Base-by-base conservation (phyloP, 2,329 filamentous ascomycete species). In the Colletotrichum paranaense region DNA sequence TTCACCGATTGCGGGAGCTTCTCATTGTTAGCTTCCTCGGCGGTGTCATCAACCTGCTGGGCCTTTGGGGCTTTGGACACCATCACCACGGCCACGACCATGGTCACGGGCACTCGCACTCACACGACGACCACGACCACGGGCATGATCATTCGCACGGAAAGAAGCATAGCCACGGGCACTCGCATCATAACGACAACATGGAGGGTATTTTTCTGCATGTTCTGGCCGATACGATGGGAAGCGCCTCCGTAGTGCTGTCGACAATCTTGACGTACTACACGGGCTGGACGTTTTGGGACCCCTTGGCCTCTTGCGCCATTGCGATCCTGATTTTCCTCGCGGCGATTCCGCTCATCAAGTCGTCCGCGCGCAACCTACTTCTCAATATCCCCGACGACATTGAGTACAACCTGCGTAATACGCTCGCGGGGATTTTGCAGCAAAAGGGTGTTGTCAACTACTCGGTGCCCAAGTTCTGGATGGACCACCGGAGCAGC, bases 121-220 rank as follows among this genome's bases (percentile, higher is more conserved):
- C 80, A 8, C 78, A 81, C 53, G 80, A 79, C 63, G 74, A 72
- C 2, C 85, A 89, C 75, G 78, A 79, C 3, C 85, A 89, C 74
- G 80, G 79, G n/a, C 81, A 86, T 56, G 80, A 80, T 26, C 81
- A 86, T 62, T 77, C 76, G 1, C 85, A 88, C 72, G 78, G 80
- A 11, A 83, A 86, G 75, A 79, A 78, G 11, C 84, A 88, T 75
- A 78, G 71, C 32, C 80, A 85, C 64, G 81, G 77, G n/a, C 82
- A 86, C 71, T 78, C 80, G 19, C 84, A 88, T 68, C 93, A 95
- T 74, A 98, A 98, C 81, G 97, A 99, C 78, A 99, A 99, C 80
- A 98, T 99, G 95, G 85, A 97, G 78, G 97, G 97, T 14, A 98
- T 99, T 76, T 99, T 97, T 82, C 87, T 99, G 24, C 97, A 99